Conservation (phyloP, 192 early-diverging fungal genomes). For the Linnemannia zychae region DNA sequence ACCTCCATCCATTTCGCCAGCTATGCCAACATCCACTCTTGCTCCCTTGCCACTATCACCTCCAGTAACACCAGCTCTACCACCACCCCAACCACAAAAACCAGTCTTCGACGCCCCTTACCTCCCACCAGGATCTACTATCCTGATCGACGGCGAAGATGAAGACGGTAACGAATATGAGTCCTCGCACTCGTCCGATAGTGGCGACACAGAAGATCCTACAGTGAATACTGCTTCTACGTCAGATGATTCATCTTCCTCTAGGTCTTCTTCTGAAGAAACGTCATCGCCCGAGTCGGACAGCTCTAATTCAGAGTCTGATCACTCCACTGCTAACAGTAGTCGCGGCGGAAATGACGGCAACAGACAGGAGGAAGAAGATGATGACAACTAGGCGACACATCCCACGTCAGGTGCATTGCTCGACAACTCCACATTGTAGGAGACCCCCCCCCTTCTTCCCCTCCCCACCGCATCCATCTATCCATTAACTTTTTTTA, state of each 20-base stretch:
- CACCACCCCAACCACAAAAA: not conserved
- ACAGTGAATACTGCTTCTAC: not conserved
- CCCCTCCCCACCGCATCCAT: no score
- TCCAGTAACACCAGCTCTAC: not conserved
- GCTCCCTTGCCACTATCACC: not conserved
- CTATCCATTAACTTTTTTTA: no score
- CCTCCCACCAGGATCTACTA: constrained; percentile 25
- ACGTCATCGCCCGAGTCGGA: not conserved
- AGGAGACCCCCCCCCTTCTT: no score
- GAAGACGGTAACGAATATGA: constrained; percentile 13
- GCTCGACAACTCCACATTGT: no score
- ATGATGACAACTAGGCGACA: not conserved
- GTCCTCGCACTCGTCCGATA: not conserved
- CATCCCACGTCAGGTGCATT: no score
- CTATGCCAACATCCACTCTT: not conserved
- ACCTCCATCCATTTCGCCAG: not conserved
- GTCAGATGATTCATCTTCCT: not conserved
- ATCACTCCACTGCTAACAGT: not conserved
- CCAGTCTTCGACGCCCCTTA: constrained; percentile 32
- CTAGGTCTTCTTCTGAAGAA: not conserved
- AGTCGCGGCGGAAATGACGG: not conserved
- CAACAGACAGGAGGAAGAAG: not conserved
- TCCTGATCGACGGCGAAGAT: constrained; percentile 15
- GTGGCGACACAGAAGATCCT: not conserved
- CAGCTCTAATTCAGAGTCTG: not conserved